These are phyloP conservation scores for Vaccinium corymbosum DNA, from an alignment of 148 eudicot species.

Conservation along the genomic window DNA sequence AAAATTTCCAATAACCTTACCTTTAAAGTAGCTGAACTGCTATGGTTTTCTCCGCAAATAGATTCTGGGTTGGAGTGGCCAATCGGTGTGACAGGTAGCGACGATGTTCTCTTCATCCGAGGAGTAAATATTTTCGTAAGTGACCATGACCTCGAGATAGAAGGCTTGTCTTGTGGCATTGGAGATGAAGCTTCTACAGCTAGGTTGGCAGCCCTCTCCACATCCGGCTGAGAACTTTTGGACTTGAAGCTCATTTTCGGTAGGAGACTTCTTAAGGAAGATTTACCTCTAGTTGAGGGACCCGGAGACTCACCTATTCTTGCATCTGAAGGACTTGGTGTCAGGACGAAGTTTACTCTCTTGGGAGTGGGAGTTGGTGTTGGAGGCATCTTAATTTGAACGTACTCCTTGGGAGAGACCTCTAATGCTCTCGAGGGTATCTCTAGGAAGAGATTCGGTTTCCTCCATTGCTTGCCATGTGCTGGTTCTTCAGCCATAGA, in stretches of 20 bases:
- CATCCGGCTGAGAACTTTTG: constrained; percentile 41
- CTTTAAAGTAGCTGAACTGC: constrained; percentile 26
- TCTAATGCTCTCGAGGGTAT: constrained; percentile 61
- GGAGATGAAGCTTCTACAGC: constrained; percentile 34
- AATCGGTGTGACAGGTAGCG: constrained; percentile 62
- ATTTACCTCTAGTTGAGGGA: constrained; percentile 46
- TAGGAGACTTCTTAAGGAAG: constrained; percentile 49
- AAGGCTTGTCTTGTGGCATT: constrained; percentile 49
- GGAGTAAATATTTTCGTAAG: constrained; percentile 74
- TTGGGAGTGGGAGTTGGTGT: constrained; percentile 69
- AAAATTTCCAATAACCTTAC: constrained; percentile 36
- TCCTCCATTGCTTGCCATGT: constrained; percentile 51
- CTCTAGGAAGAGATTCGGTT: constrained; percentile 56
- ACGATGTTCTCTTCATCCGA: constrained; percentile 47
- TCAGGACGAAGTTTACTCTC: constrained; percentile 66
- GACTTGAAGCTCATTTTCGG: constrained; percentile 57
- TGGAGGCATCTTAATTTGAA: constrained; percentile 53
- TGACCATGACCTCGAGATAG: constrained; percentile 60
- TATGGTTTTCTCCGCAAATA: constrained; percentile 30
- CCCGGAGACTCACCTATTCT: constrained; percentile 50
- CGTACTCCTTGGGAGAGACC: constrained; percentile 44
- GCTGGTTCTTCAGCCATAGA: constrained; percentile 38
- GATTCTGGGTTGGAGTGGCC: constrained; percentile 38
- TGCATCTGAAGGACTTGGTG: constrained; percentile 44
- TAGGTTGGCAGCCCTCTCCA: constrained; percentile 32